Evolutionary conservation across 225 moss, liverwort and hornwort genomes (phyloP), one percentile per base, ranked within the genome.

Genomic region (Antitrichia curtipendula): DNA sequence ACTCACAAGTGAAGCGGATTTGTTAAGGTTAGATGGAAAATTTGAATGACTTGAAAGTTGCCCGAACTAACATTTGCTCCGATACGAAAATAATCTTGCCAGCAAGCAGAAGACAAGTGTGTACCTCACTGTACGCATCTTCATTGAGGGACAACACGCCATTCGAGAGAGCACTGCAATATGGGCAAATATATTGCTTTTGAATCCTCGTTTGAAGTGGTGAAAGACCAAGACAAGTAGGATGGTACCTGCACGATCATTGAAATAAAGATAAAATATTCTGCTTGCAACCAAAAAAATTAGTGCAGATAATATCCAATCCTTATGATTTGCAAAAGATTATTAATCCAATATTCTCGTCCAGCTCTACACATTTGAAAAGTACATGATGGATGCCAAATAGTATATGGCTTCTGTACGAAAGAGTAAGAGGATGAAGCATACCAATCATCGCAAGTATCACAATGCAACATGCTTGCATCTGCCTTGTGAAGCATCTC

Each of bases 121-220:
- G 45, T 82, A 95, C 97, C 94, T 95, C 94, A 62, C 89, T 82
- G 75, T 94, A 90, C 71, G 93, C 85, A 84, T 96, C 94, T 86
- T 93, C 95, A 73, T 89, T 89, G 12, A 91, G 59, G 9, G 93
- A 86, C 49, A 94, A 68, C 59, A 91, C 93, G 75, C 98, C 98
- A 89, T 75, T 94, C 43, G 95, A 95, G 50, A 95, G 85, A 40
- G 96, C 95, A 78, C 86, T 92, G 84, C 98, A 98, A 90, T 94
- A 98, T 56, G 98, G 96, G 85, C 98, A 98, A 70, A 95, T 91
- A 60, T 93, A 94, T 81, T 95, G 95, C 86, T 96, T 98, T 84
- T 96, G 98, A 79, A 91, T 89, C 88, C 95, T 92, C 70, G 93
- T 96, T 43, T 96, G 96, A 88, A 96, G 82, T 29, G 93, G 94